Conservation (phyloP, 805 yeast species). For the Starmerella scarabaei region DNA sequence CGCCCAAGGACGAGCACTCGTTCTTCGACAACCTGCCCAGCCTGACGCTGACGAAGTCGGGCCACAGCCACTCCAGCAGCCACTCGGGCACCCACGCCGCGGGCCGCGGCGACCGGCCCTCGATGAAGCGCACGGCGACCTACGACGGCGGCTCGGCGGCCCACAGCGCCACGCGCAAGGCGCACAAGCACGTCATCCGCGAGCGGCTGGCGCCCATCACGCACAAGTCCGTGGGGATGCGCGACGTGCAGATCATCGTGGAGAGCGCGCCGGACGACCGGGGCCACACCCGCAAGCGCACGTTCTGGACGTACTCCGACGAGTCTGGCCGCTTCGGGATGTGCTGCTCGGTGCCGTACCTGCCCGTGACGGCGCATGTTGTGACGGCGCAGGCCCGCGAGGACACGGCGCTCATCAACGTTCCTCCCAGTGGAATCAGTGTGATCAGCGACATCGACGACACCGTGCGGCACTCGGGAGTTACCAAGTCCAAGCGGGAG, state of each 20-base stretch:
- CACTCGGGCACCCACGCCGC: not conserved
- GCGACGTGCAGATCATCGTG: constrained; percentile 15
- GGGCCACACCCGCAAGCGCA: constrained; percentile 9
- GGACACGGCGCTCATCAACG: constrained; percentile 6
- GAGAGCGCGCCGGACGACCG: constrained; percentile 9
- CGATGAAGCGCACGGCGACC: constrained; percentile 10
- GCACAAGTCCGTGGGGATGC: constrained; percentile 17
- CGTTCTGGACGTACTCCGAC: constrained; percentile 19
- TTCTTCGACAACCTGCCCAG: not conserved
- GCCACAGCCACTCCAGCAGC: not conserved
- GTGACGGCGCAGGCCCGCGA: constrained; percentile 5
- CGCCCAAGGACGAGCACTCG: not conserved
- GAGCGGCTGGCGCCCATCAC: constrained; percentile 19
- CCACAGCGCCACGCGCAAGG: constrained; percentile 7
- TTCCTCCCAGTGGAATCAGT: constrained; percentile 40
- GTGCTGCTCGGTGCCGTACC: constrained; percentile 14
- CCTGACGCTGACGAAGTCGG: not conserved
- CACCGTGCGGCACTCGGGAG: constrained; percentile 83
- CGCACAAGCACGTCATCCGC: constrained; percentile 12
- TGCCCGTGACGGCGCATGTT: constrained; percentile 13
- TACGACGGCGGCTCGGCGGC: constrained; percentile 2
- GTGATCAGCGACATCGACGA: constrained; percentile 90
- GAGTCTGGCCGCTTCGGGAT: constrained; percentile 21
- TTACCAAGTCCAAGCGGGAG: constrained; percentile 73
- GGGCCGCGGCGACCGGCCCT: constrained; percentile 11